A percentile compares a stretch with the other conserved stretches of the same genome.
These are phyloP conservation scores for Myriosclerotinia curreyana DNA, from an alignment of 2,329 filamentous ascomycete genomes.

Conservation along the genomic window DNA sequence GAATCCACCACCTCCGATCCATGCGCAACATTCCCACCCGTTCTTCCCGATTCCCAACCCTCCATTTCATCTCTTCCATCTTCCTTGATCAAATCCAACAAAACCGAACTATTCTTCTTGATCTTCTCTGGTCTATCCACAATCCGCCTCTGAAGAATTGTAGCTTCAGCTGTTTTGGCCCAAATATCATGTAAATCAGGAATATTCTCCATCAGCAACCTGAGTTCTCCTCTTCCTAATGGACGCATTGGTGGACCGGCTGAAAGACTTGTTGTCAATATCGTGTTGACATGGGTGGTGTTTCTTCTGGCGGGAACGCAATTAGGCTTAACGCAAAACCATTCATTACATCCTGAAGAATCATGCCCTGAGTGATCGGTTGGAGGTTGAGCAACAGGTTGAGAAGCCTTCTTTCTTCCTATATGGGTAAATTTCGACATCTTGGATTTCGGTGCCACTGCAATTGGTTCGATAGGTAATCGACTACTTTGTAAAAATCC, in stretches of 20 bases:
- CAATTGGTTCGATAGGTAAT: conserved; percentile 32
- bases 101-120: conserved; percentile 59
- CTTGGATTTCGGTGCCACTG: conserved; percentile 47
- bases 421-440: conserved; percentile 48
- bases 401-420: conserved; percentile 52
- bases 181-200: conserved; percentile 59
- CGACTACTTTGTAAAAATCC: conserved; percentile 49
- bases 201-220: conserved; percentile 52
- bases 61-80: conserved; percentile 58
- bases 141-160: conserved; percentile 58
- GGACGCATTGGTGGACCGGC: conserved; percentile 61
- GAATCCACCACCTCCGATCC: not conserved
- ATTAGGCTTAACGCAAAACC: conserved; percentile 39
- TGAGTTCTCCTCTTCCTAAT: conserved; percentile 50
- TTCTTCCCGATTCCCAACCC: conserved; percentile 48
- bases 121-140: conserved; percentile 59
- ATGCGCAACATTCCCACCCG: not conserved
- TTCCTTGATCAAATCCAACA: conserved; percentile 63
- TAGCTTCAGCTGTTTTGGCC: conserved; percentile 59
- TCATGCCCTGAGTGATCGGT: conserved; percentile 30
- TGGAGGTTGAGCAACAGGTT: conserved; percentile 8
- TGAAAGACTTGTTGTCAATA: conserved; percentile 59
- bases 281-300: conserved; percentile 41
- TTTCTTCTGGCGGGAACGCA: conserved; percentile 33
- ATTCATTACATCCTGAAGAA: conserved; percentile 36